A percentile compares a stretch with the other conserved stretches of the same genome.
phyloP scores from a whole-genome alignment of 305 asterid species.

The Plantago coronopus region DNA sequence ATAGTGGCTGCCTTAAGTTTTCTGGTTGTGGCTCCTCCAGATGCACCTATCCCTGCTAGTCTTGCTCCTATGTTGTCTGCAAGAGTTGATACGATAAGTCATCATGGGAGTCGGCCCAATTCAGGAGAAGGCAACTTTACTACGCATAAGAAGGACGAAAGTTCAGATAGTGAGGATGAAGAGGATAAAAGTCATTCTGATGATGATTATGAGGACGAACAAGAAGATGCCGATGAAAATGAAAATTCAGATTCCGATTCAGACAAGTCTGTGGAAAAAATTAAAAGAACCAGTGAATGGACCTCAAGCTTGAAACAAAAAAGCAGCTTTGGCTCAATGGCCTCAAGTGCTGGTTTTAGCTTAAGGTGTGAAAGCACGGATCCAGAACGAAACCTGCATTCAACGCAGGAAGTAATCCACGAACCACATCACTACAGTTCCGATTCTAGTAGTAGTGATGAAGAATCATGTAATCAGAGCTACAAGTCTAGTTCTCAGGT shows the following conservation, averaged over 20 bases:
- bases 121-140: background rate
- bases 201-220: background rate
- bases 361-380: conserved; percentile 15
- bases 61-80: conserved; percentile 42
- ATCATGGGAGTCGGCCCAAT: conserved; percentile 5
- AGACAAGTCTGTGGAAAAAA: background rate
- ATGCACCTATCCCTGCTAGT: conserved; percentile 37
- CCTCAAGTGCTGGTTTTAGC: conserved; percentile 20
- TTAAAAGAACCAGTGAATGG: conserved; percentile 9
- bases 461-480: background rate
- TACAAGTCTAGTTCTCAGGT: background rate
- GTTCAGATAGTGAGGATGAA: conserved; percentile 8
- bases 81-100: conserved; percentile 20
- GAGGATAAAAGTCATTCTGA: background rate
- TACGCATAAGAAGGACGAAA: conserved; percentile 1
- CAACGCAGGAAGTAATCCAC: conserved; percentile 3
- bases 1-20: conserved; percentile 45
- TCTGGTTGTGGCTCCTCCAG: conserved; percentile 43
- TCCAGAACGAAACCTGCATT: background rate
- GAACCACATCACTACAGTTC: conserved; percentile 16
- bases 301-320: conserved; percentile 8
- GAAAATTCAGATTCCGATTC: background rate
- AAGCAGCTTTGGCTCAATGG: conserved; percentile 15
- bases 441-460: conserved; percentile 16
- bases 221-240: background rate